Percentiles rank a stretch among this genome's conserved stretches.
phyloP scores from a whole-genome alignment of 2,329 filamentous ascomycete genomes.

The Zymoseptoria ardabiliae region DNA sequence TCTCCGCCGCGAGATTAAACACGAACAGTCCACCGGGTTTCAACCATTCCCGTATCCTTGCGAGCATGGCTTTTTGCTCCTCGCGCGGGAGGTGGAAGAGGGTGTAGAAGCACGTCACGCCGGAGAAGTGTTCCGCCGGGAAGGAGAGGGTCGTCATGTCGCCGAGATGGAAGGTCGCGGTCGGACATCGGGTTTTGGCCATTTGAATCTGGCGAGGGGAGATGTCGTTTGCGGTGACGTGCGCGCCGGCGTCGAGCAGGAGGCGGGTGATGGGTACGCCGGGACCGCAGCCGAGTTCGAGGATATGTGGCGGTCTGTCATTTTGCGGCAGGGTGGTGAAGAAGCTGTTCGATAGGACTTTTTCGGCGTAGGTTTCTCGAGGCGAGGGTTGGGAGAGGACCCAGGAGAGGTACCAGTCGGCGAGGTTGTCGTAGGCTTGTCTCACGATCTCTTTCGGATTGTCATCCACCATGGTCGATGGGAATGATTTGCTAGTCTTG shows the following conservation, averaged over 20 bases:
- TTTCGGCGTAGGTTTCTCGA: conserved; percentile 29
- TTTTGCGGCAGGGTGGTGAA: conserved; percentile 21
- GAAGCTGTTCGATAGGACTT: neutral
- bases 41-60: conserved; percentile 16
- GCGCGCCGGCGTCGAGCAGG: conserved; percentile 18
- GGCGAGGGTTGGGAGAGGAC: conserved; percentile 21
- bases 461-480: neutral
- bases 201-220: conserved; percentile 16
- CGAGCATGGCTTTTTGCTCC: conserved; percentile 18
- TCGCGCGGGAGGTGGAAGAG: conserved; percentile 23
- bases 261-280: conserved; percentile 29
- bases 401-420: conserved; percentile 33
- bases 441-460: conserved; percentile 12
- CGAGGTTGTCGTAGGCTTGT: conserved; percentile 33
- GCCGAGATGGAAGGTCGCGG: conserved; percentile 9
- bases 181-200: conserved; percentile 16
- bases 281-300: conserved; percentile 38
- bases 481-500: neutral
- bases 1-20: conserved; percentile 16
- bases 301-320: conserved; percentile 17
- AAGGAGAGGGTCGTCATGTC: conserved; percentile 21
- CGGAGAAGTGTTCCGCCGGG: conserved; percentile 11
- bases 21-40: conserved; percentile 16
- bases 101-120: conserved; percentile 17
- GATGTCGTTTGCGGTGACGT: conserved; percentile 21